Percentiles rank a stretch among this genome's conserved stretches.
These are phyloP conservation scores for Hymenoscyphus scutula DNA, from an alignment of 2,329 filamentous ascomycete species.

Conservation along the genomic window DNA sequence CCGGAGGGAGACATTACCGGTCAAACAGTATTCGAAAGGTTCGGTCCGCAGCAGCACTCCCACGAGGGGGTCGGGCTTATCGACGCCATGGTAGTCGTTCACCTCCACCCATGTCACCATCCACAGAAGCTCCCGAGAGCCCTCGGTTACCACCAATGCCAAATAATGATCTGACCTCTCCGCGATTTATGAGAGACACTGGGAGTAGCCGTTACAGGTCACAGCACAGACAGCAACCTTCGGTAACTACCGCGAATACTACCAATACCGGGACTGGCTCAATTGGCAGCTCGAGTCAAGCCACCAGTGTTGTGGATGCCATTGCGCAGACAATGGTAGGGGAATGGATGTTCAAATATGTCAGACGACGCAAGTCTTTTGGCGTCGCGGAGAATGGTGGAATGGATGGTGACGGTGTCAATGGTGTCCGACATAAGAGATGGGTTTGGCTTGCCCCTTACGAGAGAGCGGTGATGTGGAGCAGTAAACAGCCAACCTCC, in stretches of 20 bases:
- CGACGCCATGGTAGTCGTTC: constrained; percentile 56
- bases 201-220: constrained; percentile 43
- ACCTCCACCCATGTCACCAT: constrained; percentile 64
- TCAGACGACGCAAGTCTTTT: constrained; percentile 85
- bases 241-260: constrained; percentile 53
- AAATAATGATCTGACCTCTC: constrained; percentile 67
- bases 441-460: constrained; percentile 99
- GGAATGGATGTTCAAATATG: constrained; percentile 95
- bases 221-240: constrained; percentile 57
- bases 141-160: constrained; percentile 71
- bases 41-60: constrained; percentile 75
- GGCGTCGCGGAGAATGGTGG: constrained; percentile 68
- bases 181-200: constrained; percentile 43
- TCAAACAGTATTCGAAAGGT: constrained; percentile 73
- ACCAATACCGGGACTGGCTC: constrained; percentile 48
- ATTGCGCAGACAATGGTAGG: constrained; percentile 99
- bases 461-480: constrained; percentile 95
- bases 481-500: constrained; percentile 90
- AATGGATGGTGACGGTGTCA: constrained; percentile 65
- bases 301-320: constrained; percentile 84
- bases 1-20: constrained; percentile 47
- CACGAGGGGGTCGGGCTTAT: constrained; percentile 49
- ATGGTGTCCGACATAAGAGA: constrained; percentile 78
- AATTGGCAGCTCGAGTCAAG: constrained; percentile 58
- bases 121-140: constrained; percentile 66